Percentiles rank a stretch among this genome's conserved stretches.
Conservation (phyloP, 2,329 filamentous ascomycete genomes). For the Penicillium sp. region DNA sequence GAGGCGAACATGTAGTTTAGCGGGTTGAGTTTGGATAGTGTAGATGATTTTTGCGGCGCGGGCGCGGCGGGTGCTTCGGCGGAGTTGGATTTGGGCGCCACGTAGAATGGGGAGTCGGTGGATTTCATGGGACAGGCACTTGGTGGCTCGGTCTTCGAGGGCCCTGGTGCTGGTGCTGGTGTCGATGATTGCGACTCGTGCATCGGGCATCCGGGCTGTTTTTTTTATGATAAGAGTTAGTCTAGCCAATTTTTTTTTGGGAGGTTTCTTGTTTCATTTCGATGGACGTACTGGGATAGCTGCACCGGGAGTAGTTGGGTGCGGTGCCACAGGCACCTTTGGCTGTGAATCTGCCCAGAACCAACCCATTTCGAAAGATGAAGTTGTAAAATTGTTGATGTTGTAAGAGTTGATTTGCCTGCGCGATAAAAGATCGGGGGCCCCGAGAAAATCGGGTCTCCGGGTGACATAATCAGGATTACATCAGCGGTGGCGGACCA, state of each 20-base stretch:
- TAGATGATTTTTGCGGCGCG: slow-evolving; percentile 47
- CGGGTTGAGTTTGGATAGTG: slow-evolving; percentile 70
- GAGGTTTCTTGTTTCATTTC: no score
- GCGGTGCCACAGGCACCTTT: slow-evolving; percentile 46
- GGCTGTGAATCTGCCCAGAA: slow-evolving; percentile 67
- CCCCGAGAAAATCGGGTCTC: slow-evolving; percentile 11
- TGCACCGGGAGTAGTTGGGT: slow-evolving; percentile 53
- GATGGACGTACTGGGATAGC: slow-evolving; percentile 58
- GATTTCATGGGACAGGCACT: slow-evolving; percentile 53
- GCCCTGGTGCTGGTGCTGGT: slow-evolving; percentile 30
- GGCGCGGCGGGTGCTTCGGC: slow-evolving; percentile 38
- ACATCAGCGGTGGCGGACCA: not conserved
- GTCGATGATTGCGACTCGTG: slow-evolving; percentile 50
- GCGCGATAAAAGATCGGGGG: slow-evolving; percentile 27
- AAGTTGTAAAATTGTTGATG: slow-evolving; percentile 2
- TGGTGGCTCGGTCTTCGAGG: slow-evolving; percentile 32
- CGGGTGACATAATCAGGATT: slow-evolving; percentile 20
- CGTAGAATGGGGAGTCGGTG: slow-evolving; percentile 54
- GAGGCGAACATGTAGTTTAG: slow-evolving; percentile 96
- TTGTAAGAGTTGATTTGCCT: slow-evolving; percentile 12
- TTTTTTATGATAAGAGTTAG: slow-evolving; percentile 29
- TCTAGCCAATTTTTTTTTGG: no score
- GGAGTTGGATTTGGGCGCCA: slow-evolving; percentile 36
- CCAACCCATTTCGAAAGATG: slow-evolving; percentile 63
- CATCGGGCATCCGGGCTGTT: slow-evolving; percentile 71